These are phyloP conservation scores for Vitis hybrid DNA, from an alignment of 177 flowering plant species.

Conservation along the genomic window DNA sequence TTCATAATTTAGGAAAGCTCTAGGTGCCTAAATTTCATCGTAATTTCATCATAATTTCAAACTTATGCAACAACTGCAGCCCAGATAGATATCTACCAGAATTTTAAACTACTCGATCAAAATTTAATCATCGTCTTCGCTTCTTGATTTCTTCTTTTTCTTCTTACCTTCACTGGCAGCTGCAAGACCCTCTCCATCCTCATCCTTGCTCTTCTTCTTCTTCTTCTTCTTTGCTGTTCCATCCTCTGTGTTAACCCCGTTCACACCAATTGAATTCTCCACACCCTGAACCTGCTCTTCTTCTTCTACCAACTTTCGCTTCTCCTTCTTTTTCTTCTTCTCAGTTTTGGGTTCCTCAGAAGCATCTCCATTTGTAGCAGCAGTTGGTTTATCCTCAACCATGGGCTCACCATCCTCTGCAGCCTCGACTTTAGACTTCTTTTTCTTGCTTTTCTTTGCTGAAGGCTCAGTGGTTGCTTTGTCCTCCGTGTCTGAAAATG, in stretches of 20 bases:
- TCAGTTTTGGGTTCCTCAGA: slow-evolving; percentile 36
- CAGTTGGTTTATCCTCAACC: slow-evolving; percentile 33
- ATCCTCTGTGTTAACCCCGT: slow-evolving; percentile 29
- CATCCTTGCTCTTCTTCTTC: slow-evolving; percentile 53
- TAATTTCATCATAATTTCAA: neutral
- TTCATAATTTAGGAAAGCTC: too few species aligned
- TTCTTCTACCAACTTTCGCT: slow-evolving; percentile 29
- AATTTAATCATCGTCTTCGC: slow-evolving; percentile 36
- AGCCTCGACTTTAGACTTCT: slow-evolving; percentile 43
- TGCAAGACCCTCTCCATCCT: slow-evolving; percentile 33
- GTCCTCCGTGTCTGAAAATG: slow-evolving; percentile 33
- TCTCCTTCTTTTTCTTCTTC: slow-evolving; percentile 66
- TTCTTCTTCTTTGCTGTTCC: slow-evolving; percentile 56
- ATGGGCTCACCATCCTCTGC: slow-evolving; percentile 30
- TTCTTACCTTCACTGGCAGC: slow-evolving; percentile 46
- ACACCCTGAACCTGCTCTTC: slow-evolving; percentile 18
- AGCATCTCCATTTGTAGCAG: slow-evolving; percentile 38
- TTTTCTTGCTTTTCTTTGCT: slow-evolving; percentile 67
- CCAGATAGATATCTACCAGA: neutral
- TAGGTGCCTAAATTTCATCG: too few species aligned
- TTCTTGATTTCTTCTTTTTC: slow-evolving; percentile 56
- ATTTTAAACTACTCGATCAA: neutral
- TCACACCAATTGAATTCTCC: slow-evolving; percentile 21
- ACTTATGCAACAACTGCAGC: neutral
- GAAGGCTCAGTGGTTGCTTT: slow-evolving; percentile 29